These are phyloP conservation scores for Tulasnella sp. DNA, from an alignment of 768 basidiomycete genomes.

Conservation along the genomic window DNA sequence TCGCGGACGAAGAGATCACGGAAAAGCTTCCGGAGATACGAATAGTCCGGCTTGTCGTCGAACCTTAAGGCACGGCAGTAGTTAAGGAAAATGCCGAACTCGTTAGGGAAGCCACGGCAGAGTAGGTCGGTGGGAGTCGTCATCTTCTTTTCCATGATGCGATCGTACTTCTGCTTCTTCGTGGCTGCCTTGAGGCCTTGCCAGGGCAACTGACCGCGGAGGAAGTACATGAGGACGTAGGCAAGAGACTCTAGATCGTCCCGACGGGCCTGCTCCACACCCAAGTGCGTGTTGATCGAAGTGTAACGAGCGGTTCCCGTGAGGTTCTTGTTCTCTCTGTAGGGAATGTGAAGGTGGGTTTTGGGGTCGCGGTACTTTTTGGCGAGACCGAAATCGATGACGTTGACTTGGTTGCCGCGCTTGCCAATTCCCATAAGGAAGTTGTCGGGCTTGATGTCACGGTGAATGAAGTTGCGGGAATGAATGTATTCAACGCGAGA, in stretches of 20 bases:
- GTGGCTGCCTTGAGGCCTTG: conserved; percentile 99
- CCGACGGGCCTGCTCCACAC: conserved; percentile 94
- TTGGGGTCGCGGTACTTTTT: conserved; percentile 99
- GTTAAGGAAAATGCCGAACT: conserved; percentile 98
- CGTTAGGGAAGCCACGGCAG: conserved; percentile 98
- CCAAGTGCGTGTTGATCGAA: conserved; percentile 97
- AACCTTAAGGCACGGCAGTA: conserved; percentile 98
- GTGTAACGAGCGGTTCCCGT: conserved; percentile 99
- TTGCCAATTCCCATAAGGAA: conserved; percentile 99
- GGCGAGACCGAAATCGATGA: conserved; percentile 92
- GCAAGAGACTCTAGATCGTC: conserved; percentile 98
- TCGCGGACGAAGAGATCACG: conserved; percentile 94
- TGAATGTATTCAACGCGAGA: conserved; percentile 96
- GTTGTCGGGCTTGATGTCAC: conserved; percentile 97
- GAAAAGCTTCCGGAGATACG: conserved; percentile 98
- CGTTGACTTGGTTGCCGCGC: conserved; percentile 98
- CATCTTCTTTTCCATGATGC: conserved; percentile 99
- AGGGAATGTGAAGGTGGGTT: conserved; percentile 98
- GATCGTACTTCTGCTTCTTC: conserved; percentile 99
- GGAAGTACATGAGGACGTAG: conserved; percentile 99
- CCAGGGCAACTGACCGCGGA: conserved; percentile 96
- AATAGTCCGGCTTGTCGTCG: conserved; percentile 99
- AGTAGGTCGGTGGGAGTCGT: conserved; percentile 93
- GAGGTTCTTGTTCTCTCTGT: conserved; percentile 99
- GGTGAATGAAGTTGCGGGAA: conserved; percentile 85